These are phyloP conservation scores for Trichocladium antarcticum DNA, from an alignment of 495 filamentous ascomycete species.

Conservation along the genomic window DNA sequence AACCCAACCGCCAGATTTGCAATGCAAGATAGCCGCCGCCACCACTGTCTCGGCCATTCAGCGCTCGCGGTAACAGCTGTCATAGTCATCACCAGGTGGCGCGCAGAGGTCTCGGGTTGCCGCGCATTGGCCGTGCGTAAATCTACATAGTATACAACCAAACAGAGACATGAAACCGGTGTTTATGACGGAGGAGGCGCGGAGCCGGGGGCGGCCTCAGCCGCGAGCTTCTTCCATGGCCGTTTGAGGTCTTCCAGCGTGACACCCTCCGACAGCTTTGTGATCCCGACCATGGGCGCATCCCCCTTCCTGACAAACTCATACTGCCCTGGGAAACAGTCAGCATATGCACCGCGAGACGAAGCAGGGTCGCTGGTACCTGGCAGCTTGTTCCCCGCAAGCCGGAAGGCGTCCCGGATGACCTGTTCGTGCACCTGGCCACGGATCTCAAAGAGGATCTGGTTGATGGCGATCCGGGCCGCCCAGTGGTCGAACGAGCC, in stretches of 20 bases:
- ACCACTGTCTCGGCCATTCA: no score
- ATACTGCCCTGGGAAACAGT: slow-evolving; percentile 56
- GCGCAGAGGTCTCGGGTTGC: neutral
- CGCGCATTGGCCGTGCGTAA: neutral
- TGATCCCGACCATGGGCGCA: slow-evolving; percentile 78
- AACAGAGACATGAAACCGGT: neutral
- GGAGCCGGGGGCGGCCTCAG: slow-evolving; percentile 11
- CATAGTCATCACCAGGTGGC: neutral
- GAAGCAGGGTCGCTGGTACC: slow-evolving; percentile 43
- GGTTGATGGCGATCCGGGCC: slow-evolving; percentile 70
- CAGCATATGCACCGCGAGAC: slow-evolving; percentile 7
- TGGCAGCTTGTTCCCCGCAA: slow-evolving; percentile 91
- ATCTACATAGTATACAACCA: slow-evolving; percentile 16
- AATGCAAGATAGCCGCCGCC: no score
- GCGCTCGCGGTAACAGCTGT: no score
- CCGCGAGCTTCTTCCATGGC: slow-evolving; percentile 51
- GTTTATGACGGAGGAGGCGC: slow-evolving; percentile 19
- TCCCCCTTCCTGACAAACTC: slow-evolving; percentile 94
- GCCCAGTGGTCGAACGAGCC: slow-evolving; percentile 97
- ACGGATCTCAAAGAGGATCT: slow-evolving; percentile 83
- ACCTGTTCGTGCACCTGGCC: slow-evolving; percentile 91
- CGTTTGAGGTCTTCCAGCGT: slow-evolving; percentile 70
- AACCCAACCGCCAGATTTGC: no score
- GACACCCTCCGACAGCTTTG: slow-evolving; percentile 78
- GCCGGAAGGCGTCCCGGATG: slow-evolving; percentile 81